phyloP scores from a whole-genome alignment of 768 basidiomycete species.

The Suillus ampliporus region DNA sequence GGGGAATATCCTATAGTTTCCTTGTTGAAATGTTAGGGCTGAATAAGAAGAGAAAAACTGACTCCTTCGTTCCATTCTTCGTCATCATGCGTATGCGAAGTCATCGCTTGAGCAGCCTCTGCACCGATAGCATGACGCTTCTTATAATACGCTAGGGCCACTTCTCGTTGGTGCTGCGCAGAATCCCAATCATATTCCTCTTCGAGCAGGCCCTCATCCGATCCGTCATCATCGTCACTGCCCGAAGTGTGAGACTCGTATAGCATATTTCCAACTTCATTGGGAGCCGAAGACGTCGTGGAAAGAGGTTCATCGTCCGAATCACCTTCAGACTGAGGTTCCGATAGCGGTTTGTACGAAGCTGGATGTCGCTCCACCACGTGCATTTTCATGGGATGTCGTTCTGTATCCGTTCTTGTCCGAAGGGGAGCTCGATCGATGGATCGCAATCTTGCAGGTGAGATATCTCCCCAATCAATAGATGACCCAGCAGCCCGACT shows the following conservation, averaged over 20 bases:
- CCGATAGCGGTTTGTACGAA: constrained; percentile 22
- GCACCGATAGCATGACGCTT: constrained; percentile 63
- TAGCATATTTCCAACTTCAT: constrained; percentile 24
- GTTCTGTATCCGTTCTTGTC: constrained; percentile 35
- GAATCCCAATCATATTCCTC: constrained; percentile 64
- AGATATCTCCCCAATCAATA: constrained; percentile 60
- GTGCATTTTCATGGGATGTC: constrained; percentile 64
- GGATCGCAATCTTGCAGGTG: constrained; percentile 53
- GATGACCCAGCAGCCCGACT: constrained; percentile 13
- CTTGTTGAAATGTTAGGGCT: constrained; percentile 8
- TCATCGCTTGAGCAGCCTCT: constrained; percentile 57
- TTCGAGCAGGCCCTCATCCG: constrained; percentile 47
- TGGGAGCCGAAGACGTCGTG: constrained; percentile 31
- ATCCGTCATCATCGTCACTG: constrained; percentile 34
- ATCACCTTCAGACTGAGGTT: constrained; percentile 41
- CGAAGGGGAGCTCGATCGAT: constrained; percentile 42
- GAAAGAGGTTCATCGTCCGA: constrained; percentile 73
- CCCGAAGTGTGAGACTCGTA: constrained; percentile 18
- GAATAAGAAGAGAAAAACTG: constrained; percentile 22
- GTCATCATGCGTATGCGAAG: constrained; percentile 49
- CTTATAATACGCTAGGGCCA: constrained; percentile 71
- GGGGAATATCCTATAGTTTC: constrained; percentile 44
- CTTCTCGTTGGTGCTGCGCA: constrained; percentile 74
- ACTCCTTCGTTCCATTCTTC: constrained; percentile 53
- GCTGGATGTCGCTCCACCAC: constrained; percentile 70